A percentile compares a stretch with the other conserved stretches of the same genome.
These are phyloP conservation scores for Solanum ossicruentum DNA, from an alignment of 257 asterid species.

Conservation along the genomic window DNA sequence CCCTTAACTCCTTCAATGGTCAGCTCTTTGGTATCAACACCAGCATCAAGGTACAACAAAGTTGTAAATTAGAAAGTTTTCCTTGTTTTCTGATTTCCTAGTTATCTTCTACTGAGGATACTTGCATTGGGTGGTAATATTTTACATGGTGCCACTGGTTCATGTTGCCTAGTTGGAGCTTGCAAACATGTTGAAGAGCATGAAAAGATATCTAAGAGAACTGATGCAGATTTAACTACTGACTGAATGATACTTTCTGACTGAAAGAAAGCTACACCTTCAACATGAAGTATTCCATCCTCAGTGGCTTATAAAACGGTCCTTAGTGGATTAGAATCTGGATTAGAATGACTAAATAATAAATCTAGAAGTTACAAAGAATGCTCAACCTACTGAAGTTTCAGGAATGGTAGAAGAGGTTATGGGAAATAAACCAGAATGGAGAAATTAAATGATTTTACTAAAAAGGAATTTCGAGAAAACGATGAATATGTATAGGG, in stretches of 20 bases:
- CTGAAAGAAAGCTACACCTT: not conserved
- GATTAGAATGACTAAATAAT: not conserved
- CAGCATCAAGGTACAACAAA: conserved; percentile 78
- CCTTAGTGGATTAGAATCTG: not conserved
- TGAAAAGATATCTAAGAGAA: not conserved
- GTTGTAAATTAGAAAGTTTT: conserved; percentile 2
- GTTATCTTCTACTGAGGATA: not conserved
- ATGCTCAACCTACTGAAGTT: not conserved
- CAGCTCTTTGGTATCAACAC: conserved; percentile 69
- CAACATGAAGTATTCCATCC: not conserved
- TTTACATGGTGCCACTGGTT: not conserved
- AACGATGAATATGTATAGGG: too few relatives aligned
- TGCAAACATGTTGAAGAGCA: not conserved
- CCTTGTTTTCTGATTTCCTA: not conserved
- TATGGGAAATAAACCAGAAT: not conserved
- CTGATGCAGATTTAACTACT: not conserved
- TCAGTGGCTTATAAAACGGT: not conserved
- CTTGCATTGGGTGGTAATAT: not conserved
- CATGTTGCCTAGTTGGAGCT: not conserved
- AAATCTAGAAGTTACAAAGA: not conserved
- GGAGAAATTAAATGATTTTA: not conserved
- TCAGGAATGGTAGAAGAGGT: not conserved
- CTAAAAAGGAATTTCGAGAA: not conserved
- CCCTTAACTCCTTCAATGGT: conserved; percentile 70
- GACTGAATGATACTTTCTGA: not conserved